Percentiles rank a stretch among this genome's conserved stretches.
These are phyloP conservation scores for Alternaria incomplexa DNA, from an alignment of 2,329 filamentous ascomycete species.

Conservation along the genomic window DNA sequence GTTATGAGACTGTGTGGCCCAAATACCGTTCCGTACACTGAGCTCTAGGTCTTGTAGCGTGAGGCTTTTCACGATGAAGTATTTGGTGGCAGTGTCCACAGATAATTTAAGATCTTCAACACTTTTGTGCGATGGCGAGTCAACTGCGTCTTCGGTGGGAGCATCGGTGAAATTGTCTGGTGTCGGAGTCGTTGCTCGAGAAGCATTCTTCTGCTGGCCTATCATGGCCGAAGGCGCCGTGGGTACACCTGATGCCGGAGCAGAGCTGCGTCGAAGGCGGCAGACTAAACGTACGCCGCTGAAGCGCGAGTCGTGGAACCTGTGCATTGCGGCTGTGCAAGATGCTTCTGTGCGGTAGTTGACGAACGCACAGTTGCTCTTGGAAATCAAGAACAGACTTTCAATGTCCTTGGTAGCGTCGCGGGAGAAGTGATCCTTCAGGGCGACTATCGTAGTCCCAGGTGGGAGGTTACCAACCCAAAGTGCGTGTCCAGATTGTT, in stretches of 20 bases:
- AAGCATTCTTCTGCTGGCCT: conserved; percentile 27
- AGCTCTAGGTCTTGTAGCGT: conserved; percentile 88
- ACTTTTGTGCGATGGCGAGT: conserved; percentile 14
- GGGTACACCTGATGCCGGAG: conserved; percentile 55
- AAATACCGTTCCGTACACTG: conserved; percentile 85
- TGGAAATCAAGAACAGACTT: conserved; percentile 91
- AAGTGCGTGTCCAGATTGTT: conserved; percentile 80
- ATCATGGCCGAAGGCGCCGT: conserved; percentile 61
- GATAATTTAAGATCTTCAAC: conserved; percentile 14
- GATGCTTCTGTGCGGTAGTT: conserved; percentile 85
- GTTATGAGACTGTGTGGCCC: conserved; percentile 95
- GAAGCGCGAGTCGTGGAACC: conserved; percentile 90
- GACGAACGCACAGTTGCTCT: conserved; percentile 96
- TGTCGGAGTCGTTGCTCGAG: conserved; percentile 35
- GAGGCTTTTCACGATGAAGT: conserved; percentile 91
- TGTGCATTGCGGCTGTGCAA: conserved; percentile 77
- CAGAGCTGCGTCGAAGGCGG: conserved; percentile 69
- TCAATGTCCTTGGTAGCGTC: conserved; percentile 78
- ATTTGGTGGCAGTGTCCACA: conserved; percentile 66
- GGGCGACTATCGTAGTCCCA: conserved; percentile 76
- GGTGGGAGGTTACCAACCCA: conserved; percentile 96
- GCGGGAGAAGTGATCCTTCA: conserved; percentile 90
- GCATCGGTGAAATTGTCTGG: conserved; percentile 18
- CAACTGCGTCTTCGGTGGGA: conserved; percentile 11
- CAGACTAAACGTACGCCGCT: conserved; percentile 86